phyloP scores from a whole-genome alignment of 108 stramenopile genomes.

The Cyclotella distinguenda region DNA sequence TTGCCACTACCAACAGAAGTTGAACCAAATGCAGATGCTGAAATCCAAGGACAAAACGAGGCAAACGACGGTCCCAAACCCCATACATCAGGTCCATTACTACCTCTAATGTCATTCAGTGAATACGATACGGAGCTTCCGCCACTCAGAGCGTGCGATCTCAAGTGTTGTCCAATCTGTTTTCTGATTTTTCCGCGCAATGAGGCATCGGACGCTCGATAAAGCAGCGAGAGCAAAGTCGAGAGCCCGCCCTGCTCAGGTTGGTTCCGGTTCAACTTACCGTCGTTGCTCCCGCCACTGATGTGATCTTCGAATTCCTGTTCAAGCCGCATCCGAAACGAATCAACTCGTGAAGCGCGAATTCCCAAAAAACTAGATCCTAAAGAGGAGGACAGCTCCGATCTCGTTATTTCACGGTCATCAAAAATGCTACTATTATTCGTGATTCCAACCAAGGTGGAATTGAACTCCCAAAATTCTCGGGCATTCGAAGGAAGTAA shows the following conservation, averaged over 20 bases:
- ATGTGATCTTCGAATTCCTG: conserved; percentile 24
- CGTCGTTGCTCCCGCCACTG: conserved; percentile 1
- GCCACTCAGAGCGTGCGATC: conserved; percentile 21
- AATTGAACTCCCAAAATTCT: conserved; percentile 21
- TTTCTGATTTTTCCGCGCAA: conserved; percentile 32
- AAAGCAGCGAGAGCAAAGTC: conserved; percentile 9
- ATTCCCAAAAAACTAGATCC: conserved; percentile 21
- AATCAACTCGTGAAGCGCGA: conserved; percentile 19
- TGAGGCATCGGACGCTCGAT: conserved; percentile 26
- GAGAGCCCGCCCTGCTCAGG: conserved; percentile 30
- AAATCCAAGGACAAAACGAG: conserved; percentile 30
- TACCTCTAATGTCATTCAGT: conserved; percentile 5
- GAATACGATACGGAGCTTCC: conserved; percentile 18
- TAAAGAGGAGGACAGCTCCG: conserved; percentile 4
- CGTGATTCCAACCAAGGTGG: not conserved
- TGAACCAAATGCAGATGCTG: conserved; percentile 5
- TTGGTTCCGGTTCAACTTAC: not conserved
- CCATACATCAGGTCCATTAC: not conserved
- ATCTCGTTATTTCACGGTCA: not conserved
- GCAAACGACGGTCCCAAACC: conserved; percentile 32
- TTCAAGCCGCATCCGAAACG: conserved; percentile 18
- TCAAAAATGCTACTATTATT: not conserved
- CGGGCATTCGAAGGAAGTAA: conserved; percentile 23
- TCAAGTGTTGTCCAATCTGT: conserved; percentile 37
- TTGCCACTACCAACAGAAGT: not conserved